Conservation (phyloP, 768 basidiomycete genomes). For the Auriscalpium vulgare region DNA sequence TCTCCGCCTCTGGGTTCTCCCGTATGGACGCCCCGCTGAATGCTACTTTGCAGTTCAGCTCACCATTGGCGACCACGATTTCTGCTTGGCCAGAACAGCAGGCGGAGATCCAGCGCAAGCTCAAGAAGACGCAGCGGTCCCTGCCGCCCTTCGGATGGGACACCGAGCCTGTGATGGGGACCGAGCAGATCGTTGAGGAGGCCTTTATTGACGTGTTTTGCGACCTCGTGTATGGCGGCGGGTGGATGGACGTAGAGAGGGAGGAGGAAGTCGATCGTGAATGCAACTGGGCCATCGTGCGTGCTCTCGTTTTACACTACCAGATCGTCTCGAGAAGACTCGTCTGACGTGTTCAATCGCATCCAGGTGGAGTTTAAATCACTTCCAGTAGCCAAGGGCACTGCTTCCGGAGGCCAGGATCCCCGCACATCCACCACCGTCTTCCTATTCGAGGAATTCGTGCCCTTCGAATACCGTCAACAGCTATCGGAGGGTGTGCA, state of each 20-base stretch:
- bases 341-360: no score
- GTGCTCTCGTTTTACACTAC: slow-evolving; percentile 19
- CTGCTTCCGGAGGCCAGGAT: slow-evolving; percentile 34
- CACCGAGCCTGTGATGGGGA: slow-evolving; percentile 72
- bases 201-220: slow-evolving; percentile 84
- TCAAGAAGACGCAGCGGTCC: slow-evolving; percentile 77
- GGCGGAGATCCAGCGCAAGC: slow-evolving; percentile 64
- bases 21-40: slow-evolving; percentile 69
- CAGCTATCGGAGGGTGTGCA: slow-evolving; percentile 53
- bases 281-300: slow-evolving; percentile 88
- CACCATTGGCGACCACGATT: slow-evolving; percentile 48
- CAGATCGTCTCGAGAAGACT: neutral
- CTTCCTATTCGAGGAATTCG: slow-evolving; percentile 89
- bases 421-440: slow-evolving; percentile 67
- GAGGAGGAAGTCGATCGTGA: slow-evolving; percentile 73
- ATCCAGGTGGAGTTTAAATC: slow-evolving; percentile 82
- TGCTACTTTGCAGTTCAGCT: slow-evolving; percentile 74
- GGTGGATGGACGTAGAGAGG: slow-evolving; percentile 77
- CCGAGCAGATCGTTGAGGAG: slow-evolving; percentile 82
- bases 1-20: slow-evolving; percentile 75
- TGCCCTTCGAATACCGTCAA: slow-evolving; percentile 80
- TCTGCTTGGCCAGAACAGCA: slow-evolving; percentile 68
- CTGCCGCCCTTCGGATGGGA: slow-evolving; percentile 91
- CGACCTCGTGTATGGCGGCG: slow-evolving; percentile 72
- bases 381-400: slow-evolving; percentile 35